These are phyloP conservation scores for Lactifluus pinguis DNA, from an alignment of 768 basidiomycete genomes.

Conservation along the genomic window DNA sequence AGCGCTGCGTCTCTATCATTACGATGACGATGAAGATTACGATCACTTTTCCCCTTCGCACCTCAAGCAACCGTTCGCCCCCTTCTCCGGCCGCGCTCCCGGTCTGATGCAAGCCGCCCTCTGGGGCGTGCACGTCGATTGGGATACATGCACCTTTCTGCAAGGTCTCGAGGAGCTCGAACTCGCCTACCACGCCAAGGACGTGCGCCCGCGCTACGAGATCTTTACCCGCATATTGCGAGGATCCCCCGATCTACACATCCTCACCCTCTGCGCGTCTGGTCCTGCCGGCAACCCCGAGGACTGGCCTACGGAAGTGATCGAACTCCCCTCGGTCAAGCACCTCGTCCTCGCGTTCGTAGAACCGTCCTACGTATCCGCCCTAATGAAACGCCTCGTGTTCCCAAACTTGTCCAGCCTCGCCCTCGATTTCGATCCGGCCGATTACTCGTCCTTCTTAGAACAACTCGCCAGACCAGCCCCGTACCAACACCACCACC, in stretches of 20 bases:
- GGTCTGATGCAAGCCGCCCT: constrained; percentile 39
- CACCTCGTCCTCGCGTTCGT: constrained; percentile 28
- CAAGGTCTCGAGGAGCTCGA: constrained; percentile 42
- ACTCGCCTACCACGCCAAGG: constrained; percentile 51
- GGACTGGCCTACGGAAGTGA: constrained; percentile 27
- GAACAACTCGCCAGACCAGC: constrained; percentile 34
- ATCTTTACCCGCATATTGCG: constrained; percentile 45
- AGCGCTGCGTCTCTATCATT: constrained; percentile 44
- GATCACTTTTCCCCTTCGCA: constrained; percentile 38
- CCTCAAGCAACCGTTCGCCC: constrained; percentile 35
- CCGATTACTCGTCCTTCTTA: constrained; percentile 46
- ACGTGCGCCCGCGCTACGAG: constrained; percentile 52
- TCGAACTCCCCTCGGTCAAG: constrained; percentile 21
- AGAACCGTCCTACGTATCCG: constrained; percentile 25
- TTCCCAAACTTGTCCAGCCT: constrained; percentile 32
- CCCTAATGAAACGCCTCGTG: constrained; percentile 28
- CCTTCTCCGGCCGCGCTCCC: constrained; percentile 46
- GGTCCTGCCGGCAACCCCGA: constrained; percentile 41
- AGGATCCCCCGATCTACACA: constrained; percentile 43
- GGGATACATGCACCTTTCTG: constrained; percentile 43
- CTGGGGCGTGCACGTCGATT: constrained; percentile 66
- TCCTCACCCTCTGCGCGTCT: constrained; percentile 45
- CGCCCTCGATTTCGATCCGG: constrained; percentile 45
- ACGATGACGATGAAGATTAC: constrained; percentile 35
- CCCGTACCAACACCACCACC: constrained; percentile 20